Evolutionary conservation across 176 grass and related monocot genomes (phyloP).

Genomic region (Triticum timopheevii): DNA sequence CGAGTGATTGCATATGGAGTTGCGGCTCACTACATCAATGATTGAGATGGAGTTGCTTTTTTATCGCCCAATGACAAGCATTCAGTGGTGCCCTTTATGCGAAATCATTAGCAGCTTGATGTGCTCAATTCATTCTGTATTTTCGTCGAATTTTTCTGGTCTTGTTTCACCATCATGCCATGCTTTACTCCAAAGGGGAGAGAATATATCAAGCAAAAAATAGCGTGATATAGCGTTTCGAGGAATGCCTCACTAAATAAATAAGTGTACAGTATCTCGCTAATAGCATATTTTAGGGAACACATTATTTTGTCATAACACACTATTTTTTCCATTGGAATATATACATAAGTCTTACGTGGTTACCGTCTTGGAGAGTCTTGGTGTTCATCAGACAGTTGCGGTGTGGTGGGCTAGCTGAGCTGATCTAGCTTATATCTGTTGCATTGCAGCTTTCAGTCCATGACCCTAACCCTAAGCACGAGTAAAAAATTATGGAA

Average conservation of each 20-base stretch:
- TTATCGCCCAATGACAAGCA: conserved; percentile 24
- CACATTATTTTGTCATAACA: too few species aligned
- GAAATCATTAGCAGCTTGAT: conserved; percentile 17
- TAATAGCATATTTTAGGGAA: too few species aligned
- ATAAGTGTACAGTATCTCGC: too few species aligned
- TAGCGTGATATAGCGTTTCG: too few species aligned
- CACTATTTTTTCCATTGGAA: not conserved
- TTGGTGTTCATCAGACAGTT: not conserved
- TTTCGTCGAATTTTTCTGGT: conserved; percentile 3
- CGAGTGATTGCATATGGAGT: too few species aligned
- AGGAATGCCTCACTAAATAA: too few species aligned
- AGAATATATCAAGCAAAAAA: not conserved
- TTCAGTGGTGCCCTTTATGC: conserved; percentile 25
- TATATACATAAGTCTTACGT: not conserved
- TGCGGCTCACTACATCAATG: too few species aligned
- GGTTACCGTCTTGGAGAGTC: not conserved
- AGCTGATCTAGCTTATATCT: not conserved
- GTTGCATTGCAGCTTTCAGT: conserved; percentile 6
- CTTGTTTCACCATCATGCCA: conserved; percentile 12
- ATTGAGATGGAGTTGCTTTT: not conserved
- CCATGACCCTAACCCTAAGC: not conserved
- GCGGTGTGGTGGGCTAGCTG: conserved; percentile 13
- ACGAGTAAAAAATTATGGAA: conserved; percentile 30
- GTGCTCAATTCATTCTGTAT: conserved; percentile 1
- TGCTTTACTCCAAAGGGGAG: not conserved